phyloP scores from a whole-genome alignment of 371 early-diverging fungal genomes.

The Funneliformis caledonium region DNA sequence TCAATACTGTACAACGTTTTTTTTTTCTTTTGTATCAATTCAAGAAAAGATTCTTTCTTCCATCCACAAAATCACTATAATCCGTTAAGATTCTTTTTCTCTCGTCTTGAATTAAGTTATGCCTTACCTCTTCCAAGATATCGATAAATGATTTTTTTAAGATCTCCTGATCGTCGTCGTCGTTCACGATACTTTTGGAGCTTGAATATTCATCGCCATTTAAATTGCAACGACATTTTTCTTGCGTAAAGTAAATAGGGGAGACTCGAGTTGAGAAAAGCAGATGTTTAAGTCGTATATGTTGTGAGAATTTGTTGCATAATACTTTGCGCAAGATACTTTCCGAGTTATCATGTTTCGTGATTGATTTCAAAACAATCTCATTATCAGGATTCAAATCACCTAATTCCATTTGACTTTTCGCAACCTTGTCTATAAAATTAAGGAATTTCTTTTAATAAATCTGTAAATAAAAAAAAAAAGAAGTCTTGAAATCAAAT shows the following conservation, averaged over 20 bases:
- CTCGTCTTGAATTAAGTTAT: background rate
- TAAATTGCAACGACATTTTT: background rate
- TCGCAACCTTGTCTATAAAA: background rate
- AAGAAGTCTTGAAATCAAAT: background rate
- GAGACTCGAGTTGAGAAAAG: background rate
- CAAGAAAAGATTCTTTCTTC: background rate
- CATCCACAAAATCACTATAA: background rate
- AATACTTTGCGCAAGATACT: background rate
- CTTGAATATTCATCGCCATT: background rate
- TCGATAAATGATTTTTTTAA: background rate
- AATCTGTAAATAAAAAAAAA: too few relatives aligned
- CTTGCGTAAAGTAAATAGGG: background rate
- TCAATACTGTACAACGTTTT: too few relatives aligned
- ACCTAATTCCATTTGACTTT: background rate
- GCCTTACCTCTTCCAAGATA: background rate
- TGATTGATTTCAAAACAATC: background rate
- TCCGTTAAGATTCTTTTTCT: background rate
- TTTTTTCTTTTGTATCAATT: background rate
- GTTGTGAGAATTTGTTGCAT: background rate
- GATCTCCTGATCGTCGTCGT: background rate
- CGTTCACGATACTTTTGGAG: background rate
- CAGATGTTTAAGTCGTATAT: background rate
- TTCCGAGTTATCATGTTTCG: background rate
- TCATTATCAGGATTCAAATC: background rate
- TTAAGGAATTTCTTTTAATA: too few relatives aligned